phyloP scores from a whole-genome alignment of 495 filamentous ascomycete genomes.

The Hypoxylon subgilvum region DNA sequence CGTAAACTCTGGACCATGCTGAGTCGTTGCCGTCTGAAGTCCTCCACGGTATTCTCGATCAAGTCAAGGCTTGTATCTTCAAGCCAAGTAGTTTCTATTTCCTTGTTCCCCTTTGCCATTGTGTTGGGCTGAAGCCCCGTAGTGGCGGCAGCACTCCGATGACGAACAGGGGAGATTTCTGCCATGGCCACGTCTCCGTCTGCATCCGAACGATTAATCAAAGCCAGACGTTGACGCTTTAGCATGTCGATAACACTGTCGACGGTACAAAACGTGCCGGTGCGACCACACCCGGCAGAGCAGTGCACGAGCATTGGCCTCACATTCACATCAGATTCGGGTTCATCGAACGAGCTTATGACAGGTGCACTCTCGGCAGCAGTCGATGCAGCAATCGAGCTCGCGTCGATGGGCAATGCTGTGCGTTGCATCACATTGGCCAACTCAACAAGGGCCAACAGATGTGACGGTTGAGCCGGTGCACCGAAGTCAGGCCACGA shows the following conservation, averaged over 20 bases:
- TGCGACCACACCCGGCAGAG: slow-evolving; percentile 92
- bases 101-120: slow-evolving; percentile 7
- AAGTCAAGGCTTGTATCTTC: slow-evolving; percentile 71
- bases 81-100: slow-evolving; percentile 51
- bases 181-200: slow-evolving; percentile 56
- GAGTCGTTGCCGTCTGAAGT: slow-evolving; percentile 84
- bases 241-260: slow-evolving; percentile 94
- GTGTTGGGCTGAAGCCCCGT: background rate
- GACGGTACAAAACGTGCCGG: slow-evolving; percentile 94
- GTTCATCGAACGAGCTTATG: slow-evolving; percentile 55
- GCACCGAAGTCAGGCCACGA: slow-evolving; percentile 97
- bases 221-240: slow-evolving; percentile 69
- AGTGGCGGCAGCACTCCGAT: slow-evolving; percentile 2
- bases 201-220: slow-evolving; percentile 36
- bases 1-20: slow-evolving; percentile 97
- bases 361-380: slow-evolving; percentile 41
- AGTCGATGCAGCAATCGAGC: slow-evolving; percentile 30
- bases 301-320: slow-evolving; percentile 92
- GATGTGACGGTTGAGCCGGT: slow-evolving; percentile 83
- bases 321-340: slow-evolving; percentile 56
- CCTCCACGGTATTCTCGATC: slow-evolving; percentile 82
- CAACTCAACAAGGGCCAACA: slow-evolving; percentile 85
- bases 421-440: slow-evolving; percentile 68
- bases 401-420: slow-evolving; percentile 46
- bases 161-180: slow-evolving; percentile 18